Base-by-base conservation (phyloP, 768 basidiomycete genomes). In the Pisolithus marmoratus region DNA sequence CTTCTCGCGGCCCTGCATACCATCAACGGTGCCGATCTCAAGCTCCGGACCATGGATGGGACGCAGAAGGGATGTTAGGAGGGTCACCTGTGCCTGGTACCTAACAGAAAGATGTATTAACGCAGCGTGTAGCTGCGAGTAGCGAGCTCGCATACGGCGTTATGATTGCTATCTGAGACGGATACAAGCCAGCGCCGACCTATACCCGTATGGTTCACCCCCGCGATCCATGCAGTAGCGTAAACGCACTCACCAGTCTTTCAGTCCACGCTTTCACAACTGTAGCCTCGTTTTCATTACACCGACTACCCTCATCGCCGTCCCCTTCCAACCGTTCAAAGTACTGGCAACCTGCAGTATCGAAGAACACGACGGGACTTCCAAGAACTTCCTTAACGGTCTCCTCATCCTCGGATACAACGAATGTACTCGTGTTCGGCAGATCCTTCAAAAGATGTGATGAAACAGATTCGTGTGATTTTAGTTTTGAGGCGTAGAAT, bases 1-100 rank as follows among this genome's bases (percentile, higher is more conserved):
- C 58, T 92, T 92, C 66, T 99, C 95, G 46, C 96, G 81, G 0
- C 95, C 95, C 72, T 99, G 96, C 85, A 97, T 90, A 0, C 94
- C 93, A 63, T 98, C 96, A 1, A 98, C 94, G 0, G 88, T 91
- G 1, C 94, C 96, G 41, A 96, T 91, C 58, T 97, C 94, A 1
- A 98, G 77, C 23, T 72, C 72, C 0, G 74, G 66, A 0, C 87
- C 87, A 59, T 88, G 77, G n/a, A 72, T 64, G 0, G 86, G 83
- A 22, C 87, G 82, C 19, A 99, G 72, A 40, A 92, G 71, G 0
- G 86, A 83, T 0, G 90, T 81, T 37, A 98, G 74, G 1, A 94
- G 76, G 2, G 87, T 81, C 4, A 98, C 94, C 67, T 99, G 96
- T 0, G 94, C 90, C 73, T 96, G 93, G 69, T 99, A 95, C 46